These are phyloP conservation scores for Bocquillonia castaneifolia DNA, from an alignment of 441 rosid species.

Conservation along the genomic window DNA sequence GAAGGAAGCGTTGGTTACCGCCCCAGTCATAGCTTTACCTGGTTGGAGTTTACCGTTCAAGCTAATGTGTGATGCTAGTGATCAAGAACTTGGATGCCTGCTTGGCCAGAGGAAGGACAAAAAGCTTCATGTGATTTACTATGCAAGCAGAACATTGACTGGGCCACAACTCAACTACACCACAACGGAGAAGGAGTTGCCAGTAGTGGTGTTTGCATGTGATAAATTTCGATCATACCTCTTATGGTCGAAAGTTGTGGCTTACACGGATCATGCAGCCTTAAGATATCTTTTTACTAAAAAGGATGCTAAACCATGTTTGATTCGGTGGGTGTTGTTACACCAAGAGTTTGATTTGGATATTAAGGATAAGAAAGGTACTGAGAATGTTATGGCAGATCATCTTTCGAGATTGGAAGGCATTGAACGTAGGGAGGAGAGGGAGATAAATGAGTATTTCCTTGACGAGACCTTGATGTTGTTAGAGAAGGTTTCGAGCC, in stretches of 20 bases:
- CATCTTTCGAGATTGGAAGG: no score
- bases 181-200: background rate
- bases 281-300: background rate
- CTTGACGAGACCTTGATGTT: no score
- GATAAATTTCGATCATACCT: background rate
- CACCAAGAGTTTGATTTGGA: no score
- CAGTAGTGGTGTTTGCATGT: background rate
- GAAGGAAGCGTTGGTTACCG: background rate
- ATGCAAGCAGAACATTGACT: background rate
- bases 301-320: background rate
- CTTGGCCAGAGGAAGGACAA: background rate
- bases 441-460: no score
- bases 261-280: no score
- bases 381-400: no score
- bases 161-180: background rate
- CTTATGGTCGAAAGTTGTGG: no score
- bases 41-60: background rate
- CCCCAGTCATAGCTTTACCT: background rate
- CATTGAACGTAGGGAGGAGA: no score
- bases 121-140: background rate
- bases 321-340: background rate
- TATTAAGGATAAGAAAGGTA: no score
- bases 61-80: background rate
- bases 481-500: no score
- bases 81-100: background rate